Evolutionary conservation across 805 yeast species (phyloP).

Genomic region (Candida chauliodis): DNA sequence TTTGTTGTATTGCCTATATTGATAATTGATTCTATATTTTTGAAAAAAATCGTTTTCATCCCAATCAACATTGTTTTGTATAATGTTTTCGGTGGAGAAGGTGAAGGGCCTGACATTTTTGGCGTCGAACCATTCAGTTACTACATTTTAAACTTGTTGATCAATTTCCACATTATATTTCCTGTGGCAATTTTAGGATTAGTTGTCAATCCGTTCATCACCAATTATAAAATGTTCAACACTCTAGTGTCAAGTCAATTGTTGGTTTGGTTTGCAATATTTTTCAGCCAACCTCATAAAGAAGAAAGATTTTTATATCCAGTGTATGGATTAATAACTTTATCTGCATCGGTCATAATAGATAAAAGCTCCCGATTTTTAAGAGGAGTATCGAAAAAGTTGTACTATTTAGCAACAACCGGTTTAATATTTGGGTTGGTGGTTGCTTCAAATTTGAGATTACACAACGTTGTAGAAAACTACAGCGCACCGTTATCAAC

Average conservation of each 20-base stretch:
- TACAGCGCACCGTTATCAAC: conserved; percentile 72
- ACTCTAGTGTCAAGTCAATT: conserved; percentile 43
- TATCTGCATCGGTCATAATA: conserved; percentile 57
- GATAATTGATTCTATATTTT: conserved; percentile 58
- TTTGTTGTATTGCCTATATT: conserved; percentile 22
- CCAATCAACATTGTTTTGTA: conserved; percentile 81
- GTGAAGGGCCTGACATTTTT: conserved; percentile 85
- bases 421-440: conserved; percentile 3
- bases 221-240: conserved; percentile 11
- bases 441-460: conserved; percentile 42
- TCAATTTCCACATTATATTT: conserved; percentile 67
- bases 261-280: conserved; percentile 62
- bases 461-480: conserved; percentile 56
- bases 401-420: not conserved
- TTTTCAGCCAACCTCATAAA: conserved; percentile 79
- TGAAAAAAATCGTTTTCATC: conserved; percentile 59
- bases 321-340: conserved; percentile 63
- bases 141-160: conserved; percentile 61
- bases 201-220: conserved; percentile 19
- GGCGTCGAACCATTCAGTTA: conserved; percentile 80
- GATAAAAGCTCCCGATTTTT: conserved; percentile 12
- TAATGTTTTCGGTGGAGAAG: conserved; percentile 67
- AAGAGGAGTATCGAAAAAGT: not conserved
- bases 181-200: conserved; percentile 41
- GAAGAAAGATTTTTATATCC: conserved; percentile 92